Base-by-base conservation (phyloP, 306 rosid species). In the Rosa multiflora region DNA sequence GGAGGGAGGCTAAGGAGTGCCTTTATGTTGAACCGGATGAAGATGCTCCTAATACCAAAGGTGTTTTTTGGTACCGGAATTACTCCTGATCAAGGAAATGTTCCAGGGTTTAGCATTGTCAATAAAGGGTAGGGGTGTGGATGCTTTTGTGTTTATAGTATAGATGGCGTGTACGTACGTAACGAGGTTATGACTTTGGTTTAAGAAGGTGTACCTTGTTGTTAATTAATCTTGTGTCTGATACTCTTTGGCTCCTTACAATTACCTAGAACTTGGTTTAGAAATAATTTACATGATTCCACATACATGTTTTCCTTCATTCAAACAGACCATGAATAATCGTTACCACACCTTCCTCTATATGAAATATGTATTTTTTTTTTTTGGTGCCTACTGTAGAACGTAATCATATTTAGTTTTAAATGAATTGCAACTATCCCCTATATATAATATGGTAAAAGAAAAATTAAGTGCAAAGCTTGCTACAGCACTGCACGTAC, bases 1-100 rank as follows among this genome's bases (percentile, higher is more conserved):
- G 97, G 96, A 89, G 96, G 78, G 98, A 91, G 82, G 90, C 93
- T 3, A 90, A 66, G 79, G 96, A 94, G 88, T 94, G 96, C 47
- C 70, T 87, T 29, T 91, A 88, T 82, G 97, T 94, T 74, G 90
- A 88, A 73, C 88, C 80, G 2, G 97, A 91, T 15, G 83, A 87
- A 64, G 86, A 76, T 29, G 70, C 68, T 4, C 35, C 80, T 20
- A 63, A 76, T 12, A 26, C 7, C 20, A 86, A 87, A 52, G 97
- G 94, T 12, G 89, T 94, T n/a, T 94, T 81, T 37, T 94, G 96
- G 98, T 91, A 86, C 81, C 6, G 48, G 18, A 89, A 85, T 74
- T 86, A 87, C 83, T 68, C 86, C 56, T 93, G 88, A 90, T 70
- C 29, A n/a, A 56, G 26, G 29, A 56, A 56, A n/a, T 56, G 26